These are phyloP conservation scores for Micromonas commoda DNA, from an alignment of 139 green algal species.

Conservation along the genomic window DNA sequence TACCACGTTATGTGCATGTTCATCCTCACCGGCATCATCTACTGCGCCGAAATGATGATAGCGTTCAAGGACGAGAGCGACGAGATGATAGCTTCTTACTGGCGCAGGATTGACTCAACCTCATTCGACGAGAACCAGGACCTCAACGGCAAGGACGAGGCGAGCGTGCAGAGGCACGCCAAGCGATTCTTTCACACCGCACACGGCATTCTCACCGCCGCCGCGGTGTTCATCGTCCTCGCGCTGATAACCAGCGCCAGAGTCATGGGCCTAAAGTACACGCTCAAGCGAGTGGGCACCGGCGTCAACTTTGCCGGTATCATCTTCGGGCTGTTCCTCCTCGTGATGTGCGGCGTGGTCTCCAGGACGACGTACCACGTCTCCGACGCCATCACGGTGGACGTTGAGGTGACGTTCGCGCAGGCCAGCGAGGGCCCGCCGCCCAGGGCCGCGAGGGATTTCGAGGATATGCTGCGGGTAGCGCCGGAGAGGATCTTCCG, in stretches of 20 bases:
- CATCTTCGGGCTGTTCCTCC: constrained; percentile 5
- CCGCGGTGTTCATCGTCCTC: constrained; percentile 7
- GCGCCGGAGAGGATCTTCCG: constrained; percentile 6
- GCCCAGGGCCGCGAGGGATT: background rate
- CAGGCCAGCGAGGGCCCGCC: background rate
- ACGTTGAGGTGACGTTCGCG: constrained; percentile 2
- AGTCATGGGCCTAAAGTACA: constrained; percentile 24
- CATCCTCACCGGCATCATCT: background rate
- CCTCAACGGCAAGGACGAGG: too few relatives aligned
- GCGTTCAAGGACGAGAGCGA: background rate
- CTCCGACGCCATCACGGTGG: constrained; percentile 2
- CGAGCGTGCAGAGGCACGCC: background rate
- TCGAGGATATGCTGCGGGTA: background rate
- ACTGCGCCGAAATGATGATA: background rate
- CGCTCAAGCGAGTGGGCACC: background rate
- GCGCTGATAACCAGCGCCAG: background rate
- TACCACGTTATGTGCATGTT: constrained; percentile 12
- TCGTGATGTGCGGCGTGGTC: background rate
- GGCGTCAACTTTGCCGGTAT: background rate
- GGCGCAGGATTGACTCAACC: background rate
- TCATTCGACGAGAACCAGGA: too few relatives aligned
- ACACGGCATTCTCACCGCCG: background rate
- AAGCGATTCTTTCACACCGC: background rate
- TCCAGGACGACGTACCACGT: background rate
- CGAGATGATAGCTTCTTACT: constrained; percentile 7